Conservation (phyloP, 1,139 yeast species). For the Suhomyces bolitotheri region DNA sequence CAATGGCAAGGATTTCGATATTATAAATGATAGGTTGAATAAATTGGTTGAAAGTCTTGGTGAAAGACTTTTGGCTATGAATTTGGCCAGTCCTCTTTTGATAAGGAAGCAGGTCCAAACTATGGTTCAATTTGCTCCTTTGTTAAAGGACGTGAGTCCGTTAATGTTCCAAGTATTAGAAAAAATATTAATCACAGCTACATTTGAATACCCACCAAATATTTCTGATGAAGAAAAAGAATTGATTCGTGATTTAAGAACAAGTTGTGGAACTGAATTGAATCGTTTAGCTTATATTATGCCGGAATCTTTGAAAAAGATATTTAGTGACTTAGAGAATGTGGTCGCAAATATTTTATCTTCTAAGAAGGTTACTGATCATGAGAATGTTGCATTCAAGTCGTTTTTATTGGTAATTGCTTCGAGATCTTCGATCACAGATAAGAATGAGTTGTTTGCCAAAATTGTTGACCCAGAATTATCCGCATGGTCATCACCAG, state of each 20-base stretch:
- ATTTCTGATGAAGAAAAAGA: conserved; percentile 75
- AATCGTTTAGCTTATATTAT: conserved; percentile 90
- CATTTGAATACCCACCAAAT: conserved; percentile 74
- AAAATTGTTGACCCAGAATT: conserved; percentile 91
- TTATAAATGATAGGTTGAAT: conserved; percentile 56
- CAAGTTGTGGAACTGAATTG: conserved; percentile 92
- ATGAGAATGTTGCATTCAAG: conserved; percentile 91
- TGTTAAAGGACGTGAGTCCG: conserved; percentile 70
- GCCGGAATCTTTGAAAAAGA: conserved; percentile 85
- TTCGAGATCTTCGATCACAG: conserved; percentile 72
- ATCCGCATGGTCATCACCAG: conserved; percentile 89
- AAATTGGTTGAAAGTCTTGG: conserved; percentile 74
- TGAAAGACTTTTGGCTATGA: conserved; percentile 71
- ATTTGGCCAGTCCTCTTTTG: conserved; percentile 75
- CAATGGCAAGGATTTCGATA: conserved; percentile 60
- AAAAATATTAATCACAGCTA: conserved; percentile 83
- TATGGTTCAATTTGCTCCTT: conserved; percentile 94
- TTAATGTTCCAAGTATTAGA: conserved; percentile 83
- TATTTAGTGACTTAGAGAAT: conserved; percentile 76
- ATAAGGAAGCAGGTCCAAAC: conserved; percentile 88
- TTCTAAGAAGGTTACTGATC: conserved; percentile 74
- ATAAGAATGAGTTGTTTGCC: conserved; percentile 74
- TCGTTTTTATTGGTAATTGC: conserved; percentile 90
- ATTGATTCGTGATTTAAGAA: conserved; percentile 79
- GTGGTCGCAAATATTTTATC: conserved; percentile 74